These are phyloP conservation scores for Striga asiatica DNA, from an alignment of 257 asterid species.

Conservation along the genomic window DNA sequence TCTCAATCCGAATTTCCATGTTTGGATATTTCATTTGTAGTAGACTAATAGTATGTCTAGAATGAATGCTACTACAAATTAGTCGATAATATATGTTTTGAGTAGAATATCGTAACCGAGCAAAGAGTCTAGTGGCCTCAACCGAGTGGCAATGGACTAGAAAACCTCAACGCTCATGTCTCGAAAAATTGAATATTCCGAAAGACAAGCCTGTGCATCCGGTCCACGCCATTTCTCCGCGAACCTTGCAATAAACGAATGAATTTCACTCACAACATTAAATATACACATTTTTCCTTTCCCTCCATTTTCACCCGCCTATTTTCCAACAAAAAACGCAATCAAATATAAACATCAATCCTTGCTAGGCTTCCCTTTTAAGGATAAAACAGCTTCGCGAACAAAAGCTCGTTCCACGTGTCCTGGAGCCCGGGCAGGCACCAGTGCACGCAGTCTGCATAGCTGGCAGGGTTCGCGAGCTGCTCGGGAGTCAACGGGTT, in stretches of 20 bases:
- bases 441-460: slow-evolving; percentile 66
- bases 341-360: not conserved
- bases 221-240: too few relatives aligned
- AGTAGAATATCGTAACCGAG: too few relatives aligned
- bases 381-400: slow-evolving; percentile 41
- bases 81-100: too few relatives aligned
- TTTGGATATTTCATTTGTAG: too few relatives aligned
- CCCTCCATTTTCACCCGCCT: not conserved
- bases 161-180: too few relatives aligned
- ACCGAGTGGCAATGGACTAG: too few relatives aligned
- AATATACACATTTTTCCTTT: not conserved
- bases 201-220: too few relatives aligned
- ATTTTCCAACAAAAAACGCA: not conserved
- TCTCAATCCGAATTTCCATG: too few relatives aligned
- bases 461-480: slow-evolving; percentile 40
- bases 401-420: slow-evolving; percentile 59
- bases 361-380: too few relatives aligned
- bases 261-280: not conserved
- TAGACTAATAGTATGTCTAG: too few relatives aligned
- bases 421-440: slow-evolving; percentile 64
- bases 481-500: slow-evolving; percentile 34
- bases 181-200: not conserved
- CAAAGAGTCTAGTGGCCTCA: too few relatives aligned
- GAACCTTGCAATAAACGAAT: not conserved
- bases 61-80: too few relatives aligned